phyloP scores from a whole-genome alignment of 257 asterid genomes.

The Solanum pinnatisectum region DNA sequence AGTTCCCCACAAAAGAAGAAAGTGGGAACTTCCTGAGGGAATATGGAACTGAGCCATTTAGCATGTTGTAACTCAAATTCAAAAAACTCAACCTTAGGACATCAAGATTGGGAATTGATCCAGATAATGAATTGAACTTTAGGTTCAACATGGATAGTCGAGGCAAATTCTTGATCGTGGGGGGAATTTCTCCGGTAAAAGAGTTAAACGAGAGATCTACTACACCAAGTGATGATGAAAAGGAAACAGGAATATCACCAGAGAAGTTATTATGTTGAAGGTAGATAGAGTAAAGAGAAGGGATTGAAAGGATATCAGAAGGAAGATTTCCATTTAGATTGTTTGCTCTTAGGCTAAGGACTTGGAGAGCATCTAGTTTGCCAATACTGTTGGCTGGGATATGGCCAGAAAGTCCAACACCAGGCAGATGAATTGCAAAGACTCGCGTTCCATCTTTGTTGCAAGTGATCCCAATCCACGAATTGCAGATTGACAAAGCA shows the following conservation, averaged over 20 bases:
- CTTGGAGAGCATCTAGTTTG: slow-evolving; percentile 44
- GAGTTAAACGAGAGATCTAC: slow-evolving; percentile 69
- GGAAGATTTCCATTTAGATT: slow-evolving; percentile 54
- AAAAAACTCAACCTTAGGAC: slow-evolving; percentile 36
- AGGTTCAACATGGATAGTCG: slow-evolving; percentile 46
- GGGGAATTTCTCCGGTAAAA: slow-evolving; percentile 52
- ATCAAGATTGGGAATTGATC: slow-evolving; percentile 42
- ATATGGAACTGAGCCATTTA: slow-evolving; percentile 61
- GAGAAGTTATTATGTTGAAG: slow-evolving; percentile 81
- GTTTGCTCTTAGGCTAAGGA: slow-evolving; percentile 72
- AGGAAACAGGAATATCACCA: slow-evolving; percentile 36
- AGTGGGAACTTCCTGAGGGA: slow-evolving; percentile 52
- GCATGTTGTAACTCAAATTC: slow-evolving; percentile 57
- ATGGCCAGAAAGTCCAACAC: slow-evolving; percentile 58
- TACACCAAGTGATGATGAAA: slow-evolving; percentile 35
- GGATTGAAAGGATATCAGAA: slow-evolving; percentile 47
- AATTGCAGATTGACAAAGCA: slow-evolving; percentile 31
- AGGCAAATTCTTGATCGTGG: slow-evolving; percentile 17
- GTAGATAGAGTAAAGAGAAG: slow-evolving; percentile 46
- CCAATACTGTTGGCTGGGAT: slow-evolving; percentile 54
- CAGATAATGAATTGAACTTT: slow-evolving; percentile 45
- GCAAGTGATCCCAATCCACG: slow-evolving; percentile 83
- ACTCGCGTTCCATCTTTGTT: slow-evolving; percentile 41
- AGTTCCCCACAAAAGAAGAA: slow-evolving; percentile 66
- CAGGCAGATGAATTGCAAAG: slow-evolving; percentile 59